Evolutionary conservation across 495 filamentous ascomycete genomes (phyloP).

Genomic region (Penicillium goetzii): DNA sequence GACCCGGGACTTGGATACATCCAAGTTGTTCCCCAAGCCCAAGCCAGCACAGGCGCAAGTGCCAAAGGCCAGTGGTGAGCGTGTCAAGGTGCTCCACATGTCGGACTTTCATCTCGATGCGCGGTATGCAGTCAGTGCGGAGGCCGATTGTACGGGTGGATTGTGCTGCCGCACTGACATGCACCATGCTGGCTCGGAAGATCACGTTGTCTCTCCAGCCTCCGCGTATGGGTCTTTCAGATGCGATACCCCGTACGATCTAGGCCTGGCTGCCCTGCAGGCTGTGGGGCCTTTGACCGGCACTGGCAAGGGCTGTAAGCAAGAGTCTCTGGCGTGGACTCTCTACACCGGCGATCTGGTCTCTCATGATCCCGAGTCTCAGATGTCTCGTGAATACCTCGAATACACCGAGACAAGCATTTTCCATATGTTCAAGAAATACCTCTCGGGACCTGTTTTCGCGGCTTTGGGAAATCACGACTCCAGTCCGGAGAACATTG

Average conservation of each 20-base stretch:
- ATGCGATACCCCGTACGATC: slow-evolving; percentile 63
- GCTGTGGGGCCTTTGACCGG: slow-evolving; percentile 61
- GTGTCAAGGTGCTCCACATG: slow-evolving; percentile 62
- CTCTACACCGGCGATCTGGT: slow-evolving; percentile 62
- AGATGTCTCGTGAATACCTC: slow-evolving; percentile 51
- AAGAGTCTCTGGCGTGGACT: slow-evolving; percentile 50
- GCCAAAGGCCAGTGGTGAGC: slow-evolving; percentile 53
- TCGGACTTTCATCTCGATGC: slow-evolving; percentile 66
- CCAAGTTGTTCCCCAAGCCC: slow-evolving; percentile 57
- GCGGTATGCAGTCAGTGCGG: slow-evolving; percentile 56
- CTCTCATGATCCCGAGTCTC: slow-evolving; percentile 52
- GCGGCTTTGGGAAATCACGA: slow-evolving; percentile 61
- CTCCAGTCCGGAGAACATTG: slow-evolving; percentile 53
- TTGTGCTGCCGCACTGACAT: slow-evolving; percentile 59
- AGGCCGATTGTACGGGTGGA: slow-evolving; percentile 57
- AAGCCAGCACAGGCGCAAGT: slow-evolving; percentile 49
- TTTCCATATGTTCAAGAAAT: slow-evolving; percentile 57
- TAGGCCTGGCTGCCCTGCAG: slow-evolving; percentile 60
- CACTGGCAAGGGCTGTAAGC: slow-evolving; percentile 39
- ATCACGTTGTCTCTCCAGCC: slow-evolving; percentile 49
- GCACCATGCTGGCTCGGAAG: slow-evolving; percentile 35
- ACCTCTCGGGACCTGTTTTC: slow-evolving; percentile 60
- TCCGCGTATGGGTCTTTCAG: slow-evolving; percentile 57
- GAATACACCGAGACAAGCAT: slow-evolving; percentile 56
- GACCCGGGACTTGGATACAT: slow-evolving; percentile 47